These are phyloP conservation scores for Pleurotus djamor DNA, from an alignment of 768 basidiomycete genomes.

Conservation along the genomic window DNA sequence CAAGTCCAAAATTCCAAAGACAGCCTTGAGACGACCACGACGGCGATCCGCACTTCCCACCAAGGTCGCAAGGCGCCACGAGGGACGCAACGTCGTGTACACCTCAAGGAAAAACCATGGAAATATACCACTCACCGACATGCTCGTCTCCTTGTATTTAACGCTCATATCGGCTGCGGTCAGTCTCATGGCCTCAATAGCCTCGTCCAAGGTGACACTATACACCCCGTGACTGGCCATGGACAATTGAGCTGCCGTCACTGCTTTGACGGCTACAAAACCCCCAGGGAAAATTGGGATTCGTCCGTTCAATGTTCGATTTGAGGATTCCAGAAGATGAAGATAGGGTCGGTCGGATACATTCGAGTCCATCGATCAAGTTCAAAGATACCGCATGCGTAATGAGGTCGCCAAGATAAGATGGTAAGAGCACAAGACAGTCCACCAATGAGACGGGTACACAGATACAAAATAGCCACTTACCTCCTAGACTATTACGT, in stretches of 20 bases:
- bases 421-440: neutral
- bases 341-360: too few species aligned
- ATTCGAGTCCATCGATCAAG: neutral
- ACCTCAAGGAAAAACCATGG: constrained; percentile 1
- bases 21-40: neutral
- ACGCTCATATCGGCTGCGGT: constrained; percentile 95
- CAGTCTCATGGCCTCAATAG: constrained; percentile 92
- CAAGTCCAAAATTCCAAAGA: neutral
- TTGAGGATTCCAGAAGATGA: too few species aligned
- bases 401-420: neutral
- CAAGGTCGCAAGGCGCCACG: neutral
- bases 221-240: constrained; percentile 90
- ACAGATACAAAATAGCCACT: constrained; percentile 8
- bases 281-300: too few species aligned
- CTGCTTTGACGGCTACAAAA: constrained; percentile 78
- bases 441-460: neutral
- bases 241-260: constrained; percentile 92
- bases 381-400: neutral
- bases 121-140: constrained; percentile 57
- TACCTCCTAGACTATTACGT: constrained; percentile 84
- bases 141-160: constrained; percentile 94
- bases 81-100: neutral
- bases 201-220: constrained; percentile 88
- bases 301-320: too few species aligned
- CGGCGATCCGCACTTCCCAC: neutral